A percentile compares a stretch with the other conserved stretches of the same genome.
phyloP scores from a whole-genome alignment of 1,139 yeast genomes.

The Arxiozyma heterogenica region DNA sequence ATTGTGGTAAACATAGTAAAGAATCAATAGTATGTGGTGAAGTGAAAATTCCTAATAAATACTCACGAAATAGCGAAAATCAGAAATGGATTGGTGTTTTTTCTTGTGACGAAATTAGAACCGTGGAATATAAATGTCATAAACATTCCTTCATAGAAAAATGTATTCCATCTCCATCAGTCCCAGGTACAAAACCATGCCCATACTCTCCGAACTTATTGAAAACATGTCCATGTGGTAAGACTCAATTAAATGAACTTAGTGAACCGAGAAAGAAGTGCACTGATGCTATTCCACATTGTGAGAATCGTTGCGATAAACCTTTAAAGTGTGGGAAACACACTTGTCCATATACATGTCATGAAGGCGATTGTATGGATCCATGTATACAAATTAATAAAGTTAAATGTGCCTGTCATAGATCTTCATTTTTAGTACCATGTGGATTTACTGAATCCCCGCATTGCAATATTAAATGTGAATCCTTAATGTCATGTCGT shows the following conservation, averaged over 20 bases:
- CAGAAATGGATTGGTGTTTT: conserved; percentile 54
- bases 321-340: conserved; percentile 61
- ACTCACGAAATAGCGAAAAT: conserved; percentile 19
- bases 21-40: conserved; percentile 43
- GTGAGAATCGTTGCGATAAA: conserved; percentile 58
- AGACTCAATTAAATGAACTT: conserved; percentile 33
- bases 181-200: conserved; percentile 39
- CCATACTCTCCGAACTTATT: conserved; percentile 52
- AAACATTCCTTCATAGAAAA: conserved; percentile 48
- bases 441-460: conserved; percentile 55
- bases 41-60: conserved; percentile 26
- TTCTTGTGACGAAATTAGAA: conserved; percentile 46
- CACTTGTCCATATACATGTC: conserved; percentile 59
- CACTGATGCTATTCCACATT: conserved; percentile 69
- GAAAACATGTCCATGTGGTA: conserved; percentile 73
- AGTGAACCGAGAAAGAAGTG: conserved; percentile 47
- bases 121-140: conserved; percentile 53
- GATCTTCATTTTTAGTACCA: conserved; percentile 44
- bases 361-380: conserved; percentile 61
- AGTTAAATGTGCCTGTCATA: conserved; percentile 33
- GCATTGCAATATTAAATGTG: conserved; percentile 65
- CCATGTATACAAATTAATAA: conserved; percentile 42
- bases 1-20: conserved; percentile 53
- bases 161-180: conserved; percentile 48
- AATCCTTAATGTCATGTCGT: conserved; percentile 68